These are phyloP conservation scores for Escovopsis weberi DNA, from an alignment of 2,329 filamentous ascomycete genomes.

Conservation along the genomic window DNA sequence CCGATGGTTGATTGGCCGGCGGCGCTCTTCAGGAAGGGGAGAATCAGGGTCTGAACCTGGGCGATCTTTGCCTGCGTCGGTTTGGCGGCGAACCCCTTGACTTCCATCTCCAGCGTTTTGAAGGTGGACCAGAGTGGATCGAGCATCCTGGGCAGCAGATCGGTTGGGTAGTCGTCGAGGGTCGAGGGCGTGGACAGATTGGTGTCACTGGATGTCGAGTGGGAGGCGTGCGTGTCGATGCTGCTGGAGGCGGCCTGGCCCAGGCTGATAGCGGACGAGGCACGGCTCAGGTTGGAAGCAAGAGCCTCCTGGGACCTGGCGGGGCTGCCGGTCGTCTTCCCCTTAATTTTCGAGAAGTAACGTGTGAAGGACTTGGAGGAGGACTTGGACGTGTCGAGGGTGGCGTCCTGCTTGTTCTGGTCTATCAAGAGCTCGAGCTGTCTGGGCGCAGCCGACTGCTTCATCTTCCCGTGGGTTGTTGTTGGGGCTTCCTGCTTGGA, in stretches of 20 bases:
- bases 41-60: conserved; percentile 53
- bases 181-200: conserved; percentile 18
- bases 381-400: conserved; percentile 21
- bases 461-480: conserved; percentile 11
- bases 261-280: conserved; percentile 32
- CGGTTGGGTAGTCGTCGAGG: conserved; percentile 31
- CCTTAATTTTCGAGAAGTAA: conserved; percentile 36
- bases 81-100: conserved; percentile 52
- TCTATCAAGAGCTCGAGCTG: conserved; percentile 16
- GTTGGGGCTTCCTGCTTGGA: conserved; percentile 12
- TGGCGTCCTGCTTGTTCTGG: conserved; percentile 9
- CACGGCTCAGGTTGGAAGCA: conserved; percentile 28
- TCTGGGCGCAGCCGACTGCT: conserved; percentile 14
- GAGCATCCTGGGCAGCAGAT: conserved; percentile 27
- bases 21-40: conserved; percentile 65
- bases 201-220: conserved; percentile 24
- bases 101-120: conserved; percentile 35
- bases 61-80: conserved; percentile 59
- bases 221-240: conserved; percentile 22
- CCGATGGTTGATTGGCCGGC: conserved; percentile 51
- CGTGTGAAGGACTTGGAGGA: conserved; percentile 26
- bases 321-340: conserved; percentile 30
- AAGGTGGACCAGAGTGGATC: conserved; percentile 43
- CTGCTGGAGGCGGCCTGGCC: conserved; percentile 26
- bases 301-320: conserved; percentile 23